Evolutionary conservation across 305 asterid genomes (phyloP).

Genomic region (Fraxinus ornus): DNA sequence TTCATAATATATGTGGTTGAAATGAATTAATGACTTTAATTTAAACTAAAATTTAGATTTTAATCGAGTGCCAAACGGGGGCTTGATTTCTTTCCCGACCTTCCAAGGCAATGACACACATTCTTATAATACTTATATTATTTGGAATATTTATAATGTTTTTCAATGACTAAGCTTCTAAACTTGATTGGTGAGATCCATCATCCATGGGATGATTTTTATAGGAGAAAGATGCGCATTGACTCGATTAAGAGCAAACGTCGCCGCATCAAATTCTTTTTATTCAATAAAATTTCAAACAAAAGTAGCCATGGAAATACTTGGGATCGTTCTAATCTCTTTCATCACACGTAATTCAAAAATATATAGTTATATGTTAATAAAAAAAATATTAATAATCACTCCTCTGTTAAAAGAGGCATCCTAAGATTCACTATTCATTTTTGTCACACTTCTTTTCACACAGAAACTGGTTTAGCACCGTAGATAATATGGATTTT

Average conservation of each 20-base stretch:
- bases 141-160: neutral
- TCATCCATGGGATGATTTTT: slow-evolving; percentile 11
- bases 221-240: too few species aligned
- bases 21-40: too few species aligned
- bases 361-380: neutral
- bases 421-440: too few species aligned
- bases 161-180: neutral
- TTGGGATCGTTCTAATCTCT: neutral
- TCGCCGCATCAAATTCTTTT: slow-evolving; percentile 30
- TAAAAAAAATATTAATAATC: too few species aligned
- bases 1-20: too few species aligned
- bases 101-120: neutral
- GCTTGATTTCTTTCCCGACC: neutral
- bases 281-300: neutral
- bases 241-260: slow-evolving; percentile 34
- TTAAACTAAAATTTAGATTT: too few species aligned
- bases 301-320: neutral
- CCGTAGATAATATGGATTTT: too few species aligned
- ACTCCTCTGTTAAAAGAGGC: too few species aligned
- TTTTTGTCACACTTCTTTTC: too few species aligned
- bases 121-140: neutral
- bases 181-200: slow-evolving; percentile 9
- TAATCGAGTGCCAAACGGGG: too few species aligned
- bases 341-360: neutral
- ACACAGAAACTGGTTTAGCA: too few species aligned